Evolutionary conservation across 768 basidiomycete genomes (phyloP), one percentile per base, ranked within the genome.

Genomic region (Grammothele lineata): DNA sequence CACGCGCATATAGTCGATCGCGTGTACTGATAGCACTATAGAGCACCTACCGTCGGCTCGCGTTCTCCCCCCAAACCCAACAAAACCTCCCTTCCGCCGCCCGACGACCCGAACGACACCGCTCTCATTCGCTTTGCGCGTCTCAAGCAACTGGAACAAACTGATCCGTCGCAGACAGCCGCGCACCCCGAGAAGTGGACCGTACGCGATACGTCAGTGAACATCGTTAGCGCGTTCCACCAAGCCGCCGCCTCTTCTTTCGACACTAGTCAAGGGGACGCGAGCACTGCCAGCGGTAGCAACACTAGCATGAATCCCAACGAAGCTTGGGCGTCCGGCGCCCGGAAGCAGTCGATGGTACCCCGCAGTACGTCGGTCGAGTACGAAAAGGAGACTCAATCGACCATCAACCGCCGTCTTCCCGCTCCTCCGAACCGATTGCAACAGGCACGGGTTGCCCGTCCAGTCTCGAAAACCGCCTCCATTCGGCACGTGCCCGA

Each of bases 201-300:
- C 48, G 78, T 88, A 49, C 85, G 85, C 58, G 87, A 89, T 66
- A 92, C 91, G 37, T 84, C 88, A 17, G 91, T 92, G 41, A 87
- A 89, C 66, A 84, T 91, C 58, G 91, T 89, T 9, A 77, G 78
- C 57, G 91, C 90, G 24, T 87, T 93, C 60, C 70, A 73, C 55
- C 81, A 84, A 63, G 91, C 90, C 17, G 85, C 77, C 18, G 70
- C 61, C 40, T 36, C 42, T 7, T 67, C 62, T 32, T 34, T 48
- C 35, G 54, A 56, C 14, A 53, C 45, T 45, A 46, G 53, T 36
- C 50, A 52, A 34, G 45, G 45, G 43, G 38, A 50, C 48, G 33
- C 52, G 15, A 55, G 44, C 36, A 23, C 50, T 26, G 48, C 48
- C 33, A 48, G 50, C 38, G 27, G 26, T 12, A 42, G 26, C 40